These are phyloP conservation scores for Berberis vulgaris DNA, from an alignment of 164 flowering plant species.

Conservation along the genomic window DNA sequence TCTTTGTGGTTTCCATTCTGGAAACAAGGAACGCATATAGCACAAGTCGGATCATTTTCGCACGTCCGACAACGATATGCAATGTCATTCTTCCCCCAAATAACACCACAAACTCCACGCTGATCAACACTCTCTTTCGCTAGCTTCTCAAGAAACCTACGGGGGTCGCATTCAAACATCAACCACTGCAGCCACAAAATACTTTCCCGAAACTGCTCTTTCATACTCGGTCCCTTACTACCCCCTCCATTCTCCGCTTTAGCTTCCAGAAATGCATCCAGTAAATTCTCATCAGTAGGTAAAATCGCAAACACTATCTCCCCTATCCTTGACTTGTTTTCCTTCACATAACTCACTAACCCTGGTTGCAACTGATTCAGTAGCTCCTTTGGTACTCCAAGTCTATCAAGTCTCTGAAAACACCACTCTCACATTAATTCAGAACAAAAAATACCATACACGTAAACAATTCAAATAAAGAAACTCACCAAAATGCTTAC, in stretches of 20 bases:
- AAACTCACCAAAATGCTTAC: too few species aligned
- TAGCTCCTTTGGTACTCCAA: constrained; percentile 50
- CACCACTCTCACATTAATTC: too few species aligned
- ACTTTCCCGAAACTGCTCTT: constrained; percentile 43
- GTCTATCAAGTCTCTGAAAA: constrained; percentile 52
- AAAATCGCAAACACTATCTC: constrained; percentile 56
- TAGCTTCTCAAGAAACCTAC: constrained; percentile 28
- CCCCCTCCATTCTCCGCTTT: constrained; percentile 16
- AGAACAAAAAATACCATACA: too few species aligned
- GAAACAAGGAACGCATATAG: constrained; percentile 95
- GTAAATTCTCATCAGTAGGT: constrained; percentile 47
- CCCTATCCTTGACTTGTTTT: constrained; percentile 23
- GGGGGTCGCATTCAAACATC: constrained; percentile 81
- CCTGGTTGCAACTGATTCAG: constrained; percentile 32
- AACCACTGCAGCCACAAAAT: constrained; percentile 85
- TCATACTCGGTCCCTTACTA: constrained; percentile 16
- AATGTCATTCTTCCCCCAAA: constrained; percentile 82
- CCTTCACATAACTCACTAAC: constrained; percentile 43
- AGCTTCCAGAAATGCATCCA: constrained; percentile 15
- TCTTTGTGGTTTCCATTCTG: constrained; percentile 85
- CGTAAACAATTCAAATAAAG: too few species aligned
- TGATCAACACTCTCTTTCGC: constrained; percentile 42
- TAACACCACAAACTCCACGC: constrained; percentile 93
- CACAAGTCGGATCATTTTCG: constrained; percentile 95
- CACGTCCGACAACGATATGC: constrained; percentile 88